Base-by-base conservation (phyloP, 1,139 yeast species). In the Martiniozyma asiatica region DNA sequence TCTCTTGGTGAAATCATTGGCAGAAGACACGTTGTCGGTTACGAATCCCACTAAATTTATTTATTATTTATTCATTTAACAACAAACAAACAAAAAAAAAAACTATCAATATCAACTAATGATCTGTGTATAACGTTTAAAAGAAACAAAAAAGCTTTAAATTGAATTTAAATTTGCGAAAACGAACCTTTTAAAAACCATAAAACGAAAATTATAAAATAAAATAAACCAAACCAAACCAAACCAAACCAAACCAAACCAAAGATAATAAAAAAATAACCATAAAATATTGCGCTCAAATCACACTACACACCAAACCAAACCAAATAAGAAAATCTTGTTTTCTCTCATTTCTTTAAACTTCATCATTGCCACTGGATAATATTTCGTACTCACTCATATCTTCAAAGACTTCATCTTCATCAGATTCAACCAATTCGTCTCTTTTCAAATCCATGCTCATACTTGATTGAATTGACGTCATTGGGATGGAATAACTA, bases 1-100 rank as follows among this genome's bases (percentile, higher is more conserved):
- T 76, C 96, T 19, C 66, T 89, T 31, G 99, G 99, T 54, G 98
- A 89, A 68, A 75, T 87, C 46, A 70, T 89, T 52, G 99, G 99
- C 52, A 85, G 98, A 71, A 81, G 98, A 69, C 66, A 78, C 53
- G 49, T 85, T 40, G 77, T 82, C 51, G 95, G 95, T 45, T 85
- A 85, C 29, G 25, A 30, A 16, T 15, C 32, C n/a, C 25, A 30
- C 29, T 20, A 21, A n/a, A 14, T 14, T 14, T 22, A 30, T 30
- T 25, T 23, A 25, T 25, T 25, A 22, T 27, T 18, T 26, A 20
- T 26, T 26, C n/a, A n/a, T n/a, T n/a, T n/a, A n/a, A n/a, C n/a
- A n/a, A n/a, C n/a, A n/a, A n/a, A n/a, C n/a, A n/a, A n/a, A n/a
- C n/a, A n/a, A n/a, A n/a, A n/a, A n/a, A n/a, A n/a, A n/a, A n/a